phyloP scores from a whole-genome alignment of 2,329 filamentous ascomycete species.

The Talaromyces sp. region DNA sequence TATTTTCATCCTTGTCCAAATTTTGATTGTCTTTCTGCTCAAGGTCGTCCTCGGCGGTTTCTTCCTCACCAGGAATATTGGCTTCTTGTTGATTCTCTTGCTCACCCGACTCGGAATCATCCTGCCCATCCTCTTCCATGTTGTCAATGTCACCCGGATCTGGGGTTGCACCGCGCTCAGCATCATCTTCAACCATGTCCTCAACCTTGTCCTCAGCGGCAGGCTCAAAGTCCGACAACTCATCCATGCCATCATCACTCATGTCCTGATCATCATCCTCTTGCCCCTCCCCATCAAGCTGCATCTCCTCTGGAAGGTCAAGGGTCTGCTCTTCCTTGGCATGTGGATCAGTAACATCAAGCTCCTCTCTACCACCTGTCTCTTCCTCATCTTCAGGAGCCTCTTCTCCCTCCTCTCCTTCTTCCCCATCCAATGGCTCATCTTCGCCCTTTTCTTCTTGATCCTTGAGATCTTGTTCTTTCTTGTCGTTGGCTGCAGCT shows the following conservation, averaged over 20 bases:
- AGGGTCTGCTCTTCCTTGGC: slow-evolving; percentile 76
- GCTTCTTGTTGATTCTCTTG: slow-evolving; percentile 35
- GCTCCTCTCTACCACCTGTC: slow-evolving; percentile 60
- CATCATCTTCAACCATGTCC: slow-evolving; percentile 28
- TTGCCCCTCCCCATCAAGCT: slow-evolving; percentile 66
- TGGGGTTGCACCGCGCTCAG: slow-evolving; percentile 30
- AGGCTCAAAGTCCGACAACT: slow-evolving; percentile 44
- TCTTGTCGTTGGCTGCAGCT: slow-evolving; percentile 54
- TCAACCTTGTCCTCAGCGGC: slow-evolving; percentile 35
- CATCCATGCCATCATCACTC: slow-evolving; percentile 45
- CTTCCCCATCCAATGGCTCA: slow-evolving; percentile 56
- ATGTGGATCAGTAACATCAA: slow-evolving; percentile 67
- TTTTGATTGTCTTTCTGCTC: slow-evolving; percentile 49
- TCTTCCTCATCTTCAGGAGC: slow-evolving; percentile 57
- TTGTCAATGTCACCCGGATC: slow-evolving; percentile 31
- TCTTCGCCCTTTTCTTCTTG: slow-evolving; percentile 50
- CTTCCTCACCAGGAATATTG: slow-evolving; percentile 45
- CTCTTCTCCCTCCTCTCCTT: slow-evolving; percentile 51
- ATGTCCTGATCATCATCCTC: slow-evolving; percentile 53
- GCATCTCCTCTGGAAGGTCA: slow-evolving; percentile 82
- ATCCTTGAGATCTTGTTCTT: slow-evolving; percentile 53
- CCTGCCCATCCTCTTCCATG: slow-evolving; percentile 42
- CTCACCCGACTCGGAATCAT: slow-evolving; percentile 37
- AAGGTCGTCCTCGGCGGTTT: slow-evolving; percentile 43
- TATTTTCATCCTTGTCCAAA: slow-evolving; percentile 47